These are phyloP conservation scores for Verticillium nonalfalfae DNA, from an alignment of 2,329 filamentous ascomycete species.

Conservation along the genomic window DNA sequence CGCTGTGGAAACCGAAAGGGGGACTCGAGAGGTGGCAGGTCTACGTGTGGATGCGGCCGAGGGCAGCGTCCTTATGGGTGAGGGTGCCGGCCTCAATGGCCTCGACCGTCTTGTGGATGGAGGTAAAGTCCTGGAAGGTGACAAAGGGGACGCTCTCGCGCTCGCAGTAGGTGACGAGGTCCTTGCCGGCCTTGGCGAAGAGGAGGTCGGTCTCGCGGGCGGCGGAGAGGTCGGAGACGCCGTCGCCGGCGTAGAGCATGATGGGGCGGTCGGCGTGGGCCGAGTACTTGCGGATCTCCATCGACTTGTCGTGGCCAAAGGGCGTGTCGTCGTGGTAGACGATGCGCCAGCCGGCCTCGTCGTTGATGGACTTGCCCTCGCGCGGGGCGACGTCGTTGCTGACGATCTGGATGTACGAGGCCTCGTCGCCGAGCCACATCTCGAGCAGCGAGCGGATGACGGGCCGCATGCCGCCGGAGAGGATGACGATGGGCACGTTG, in stretches of 20 bases:
- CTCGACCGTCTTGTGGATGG: constrained; percentile 70
- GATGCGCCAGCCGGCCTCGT: constrained; percentile 81
- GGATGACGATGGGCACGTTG: constrained; percentile 86
- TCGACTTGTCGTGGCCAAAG: constrained; percentile 95
- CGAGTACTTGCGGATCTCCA: constrained; percentile 84
- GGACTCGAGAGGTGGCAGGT: not conserved
- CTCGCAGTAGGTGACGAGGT: constrained; percentile 83
- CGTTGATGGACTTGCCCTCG: constrained; percentile 65
- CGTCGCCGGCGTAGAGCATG: constrained; percentile 93
- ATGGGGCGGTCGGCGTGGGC: constrained; percentile 67
- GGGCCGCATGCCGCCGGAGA: constrained; percentile 89
- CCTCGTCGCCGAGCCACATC: constrained; percentile 73
- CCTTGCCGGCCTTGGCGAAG: constrained; percentile 87
- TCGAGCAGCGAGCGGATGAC: constrained; percentile 80
- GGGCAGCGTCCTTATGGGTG: constrained; percentile 64
- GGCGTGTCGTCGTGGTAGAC: constrained; percentile 80
- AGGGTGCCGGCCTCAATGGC: constrained; percentile 69
- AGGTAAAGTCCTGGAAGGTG: constrained; percentile 76
- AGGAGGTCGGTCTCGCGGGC: constrained; percentile 88
- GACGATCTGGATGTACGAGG: constrained; percentile 78
- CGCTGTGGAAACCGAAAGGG: not conserved
- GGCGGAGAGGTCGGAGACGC: constrained; percentile 86
- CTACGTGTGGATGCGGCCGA: constrained; percentile 24
- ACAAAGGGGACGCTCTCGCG: constrained; percentile 81
- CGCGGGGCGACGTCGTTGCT: constrained; percentile 70